Percentiles rank a stretch among this genome's conserved stretches.
phyloP scores from a whole-genome alignment of 306 rosid species.

The Psophocarpus tetragonolobus region DNA sequence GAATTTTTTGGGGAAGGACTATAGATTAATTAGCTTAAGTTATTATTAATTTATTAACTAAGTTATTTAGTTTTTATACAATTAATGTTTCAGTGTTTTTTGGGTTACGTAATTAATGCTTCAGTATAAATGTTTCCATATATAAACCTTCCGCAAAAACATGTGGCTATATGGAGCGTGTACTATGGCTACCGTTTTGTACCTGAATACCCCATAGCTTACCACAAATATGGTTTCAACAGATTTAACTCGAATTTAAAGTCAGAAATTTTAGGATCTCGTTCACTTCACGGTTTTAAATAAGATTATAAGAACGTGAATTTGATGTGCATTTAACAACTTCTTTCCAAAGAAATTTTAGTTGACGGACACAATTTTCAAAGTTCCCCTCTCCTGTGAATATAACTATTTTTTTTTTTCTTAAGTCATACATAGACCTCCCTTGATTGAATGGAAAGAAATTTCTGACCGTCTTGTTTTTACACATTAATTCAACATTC shows the following conservation, averaged over 20 bases:
- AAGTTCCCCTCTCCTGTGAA: conserved; percentile 25
- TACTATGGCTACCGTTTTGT: not conserved
- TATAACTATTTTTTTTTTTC: conserved; percentile 5
- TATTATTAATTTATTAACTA: not conserved
- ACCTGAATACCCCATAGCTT: not conserved
- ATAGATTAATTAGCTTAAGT: not conserved
- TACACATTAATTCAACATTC: not conserved
- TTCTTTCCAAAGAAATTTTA: conserved; percentile 34
- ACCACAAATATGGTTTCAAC: not conserved
- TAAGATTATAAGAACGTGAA: not conserved
- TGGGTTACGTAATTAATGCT: too few relatives aligned
- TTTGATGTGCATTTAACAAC: not conserved
- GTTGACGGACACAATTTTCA: conserved; percentile 32
- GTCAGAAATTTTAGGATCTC: not conserved
- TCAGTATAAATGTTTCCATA: not conserved
- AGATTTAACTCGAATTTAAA: not conserved
- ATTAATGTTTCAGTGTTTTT: not conserved
- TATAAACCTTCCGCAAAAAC: too few relatives aligned
- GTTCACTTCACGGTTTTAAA: not conserved
- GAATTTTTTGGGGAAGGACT: too few relatives aligned
- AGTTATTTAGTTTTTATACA: not conserved
- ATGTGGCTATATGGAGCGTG: too few relatives aligned
- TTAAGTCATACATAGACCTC: not conserved
- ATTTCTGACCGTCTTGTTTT: not conserved
- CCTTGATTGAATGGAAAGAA: not conserved